These are phyloP conservation scores for Neonectria sp. DNA, from an alignment of 2,329 filamentous ascomycete genomes.

Conservation along the genomic window DNA sequence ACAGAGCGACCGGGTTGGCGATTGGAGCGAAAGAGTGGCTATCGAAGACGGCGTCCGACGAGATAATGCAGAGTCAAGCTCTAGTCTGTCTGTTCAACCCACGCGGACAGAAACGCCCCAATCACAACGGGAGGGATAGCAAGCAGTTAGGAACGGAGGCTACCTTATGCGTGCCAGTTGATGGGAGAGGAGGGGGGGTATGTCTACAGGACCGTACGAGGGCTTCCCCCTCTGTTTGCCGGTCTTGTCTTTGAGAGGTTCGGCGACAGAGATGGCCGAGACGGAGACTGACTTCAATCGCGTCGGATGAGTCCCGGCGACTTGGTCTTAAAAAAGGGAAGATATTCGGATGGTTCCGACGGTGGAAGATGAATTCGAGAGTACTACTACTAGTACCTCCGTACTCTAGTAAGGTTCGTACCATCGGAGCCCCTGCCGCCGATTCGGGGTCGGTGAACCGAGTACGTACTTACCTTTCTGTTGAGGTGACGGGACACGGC, in stretches of 20 bases:
- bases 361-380: no score
- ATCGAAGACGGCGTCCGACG: background rate
- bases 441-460: constrained; percentile 3
- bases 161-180: constrained; percentile 4
- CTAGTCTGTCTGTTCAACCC: background rate
- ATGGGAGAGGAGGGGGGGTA: constrained; percentile 3
- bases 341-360: no score
- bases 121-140: constrained; percentile 1
- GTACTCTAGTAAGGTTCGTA: no score
- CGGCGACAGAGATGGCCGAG: background rate
- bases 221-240: background rate
- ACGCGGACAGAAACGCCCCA: background rate
- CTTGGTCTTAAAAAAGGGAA: no score
- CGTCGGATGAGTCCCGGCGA: no score
- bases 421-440: constrained; percentile 17
- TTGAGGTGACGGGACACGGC: constrained; percentile 10
- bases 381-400: no score
- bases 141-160: constrained; percentile 4
- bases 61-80: constrained; percentile 1
- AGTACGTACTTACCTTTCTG: constrained; percentile 32
- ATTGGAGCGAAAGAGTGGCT: background rate
- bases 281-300: no score
- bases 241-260: background rate
- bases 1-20: background rate
- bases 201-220: constrained; percentile 3